A percentile compares a stretch with the other conserved stretches of the same genome.
Evolutionary conservation across 495 filamentous ascomycete species (phyloP).

Genomic region (Amniculicola lignicola): DNA sequence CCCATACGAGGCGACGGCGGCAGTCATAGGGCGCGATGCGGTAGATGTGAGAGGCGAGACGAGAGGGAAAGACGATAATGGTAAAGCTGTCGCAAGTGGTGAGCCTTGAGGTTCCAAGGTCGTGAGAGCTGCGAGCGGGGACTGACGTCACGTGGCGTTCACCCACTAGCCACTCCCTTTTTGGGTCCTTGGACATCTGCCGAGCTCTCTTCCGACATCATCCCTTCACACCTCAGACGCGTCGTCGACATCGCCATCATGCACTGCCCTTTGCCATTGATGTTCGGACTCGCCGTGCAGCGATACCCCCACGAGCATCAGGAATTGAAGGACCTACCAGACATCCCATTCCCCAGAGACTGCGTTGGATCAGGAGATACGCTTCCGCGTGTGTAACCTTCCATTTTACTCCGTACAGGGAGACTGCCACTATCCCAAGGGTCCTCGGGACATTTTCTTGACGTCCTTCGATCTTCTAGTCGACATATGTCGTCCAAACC

Average conservation of each 20-base stretch:
- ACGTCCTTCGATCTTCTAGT: too few species aligned
- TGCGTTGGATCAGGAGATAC: too few species aligned
- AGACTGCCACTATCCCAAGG: too few species aligned
- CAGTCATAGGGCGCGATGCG: not conserved
- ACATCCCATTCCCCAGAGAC: too few species aligned
- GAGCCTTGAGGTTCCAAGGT: not conserved
- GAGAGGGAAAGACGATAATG: not conserved
- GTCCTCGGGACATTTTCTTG: too few species aligned
- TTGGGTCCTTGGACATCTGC: not conserved
- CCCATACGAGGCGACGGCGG: conserved; percentile 16
- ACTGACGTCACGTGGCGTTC: not conserved
- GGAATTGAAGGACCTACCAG: too few species aligned
- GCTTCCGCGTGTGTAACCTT: too few species aligned
- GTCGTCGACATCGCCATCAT: not conserved
- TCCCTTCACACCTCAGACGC: not conserved
- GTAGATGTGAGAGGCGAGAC: not conserved
- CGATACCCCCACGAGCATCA: too few species aligned
- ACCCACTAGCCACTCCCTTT: not conserved
- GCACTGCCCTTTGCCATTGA: not conserved
- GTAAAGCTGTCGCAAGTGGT: not conserved
- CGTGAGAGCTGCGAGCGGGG: not conserved
- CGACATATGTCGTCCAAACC: too few species aligned
- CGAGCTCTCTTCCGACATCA: not conserved
- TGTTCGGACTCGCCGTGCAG: not conserved
- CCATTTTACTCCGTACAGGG: too few species aligned